Percentiles rank a stretch among this genome's conserved stretches.
phyloP scores from a whole-genome alignment of 129 eudicot genomes.

The Saussurea involucrata region DNA sequence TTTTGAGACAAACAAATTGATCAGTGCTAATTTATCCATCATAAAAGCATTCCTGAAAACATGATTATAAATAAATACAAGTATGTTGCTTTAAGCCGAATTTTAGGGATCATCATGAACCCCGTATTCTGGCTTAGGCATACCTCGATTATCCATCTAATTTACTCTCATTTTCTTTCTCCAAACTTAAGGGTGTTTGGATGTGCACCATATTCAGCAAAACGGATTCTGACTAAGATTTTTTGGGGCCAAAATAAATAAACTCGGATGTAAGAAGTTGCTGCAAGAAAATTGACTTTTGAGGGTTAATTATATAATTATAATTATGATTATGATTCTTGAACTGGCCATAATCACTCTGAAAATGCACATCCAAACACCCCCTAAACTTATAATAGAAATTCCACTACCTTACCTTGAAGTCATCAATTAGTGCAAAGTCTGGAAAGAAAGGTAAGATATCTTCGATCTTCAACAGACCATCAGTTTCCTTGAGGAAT shows the following conservation, averaged over 20 bases:
- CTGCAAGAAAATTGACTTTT: no score
- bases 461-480: slow-evolving; percentile 89
- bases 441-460: slow-evolving; percentile 96
- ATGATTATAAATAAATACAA: not conserved
- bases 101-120: no score
- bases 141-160: no score
- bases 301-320: no score
- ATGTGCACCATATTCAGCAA: not conserved
- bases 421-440: slow-evolving; percentile 86
- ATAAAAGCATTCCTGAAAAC: not conserved
- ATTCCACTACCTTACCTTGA: slow-evolving; percentile 53
- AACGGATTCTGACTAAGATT: not conserved
- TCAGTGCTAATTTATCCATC: not conserved
- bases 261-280: no score
- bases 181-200: not conserved
- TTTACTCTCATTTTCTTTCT: no score
- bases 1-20: not conserved
- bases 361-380: not conserved
- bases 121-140: no score
- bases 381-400: not conserved
- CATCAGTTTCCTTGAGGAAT: slow-evolving; percentile 96
- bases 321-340: not conserved
- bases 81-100: no score
- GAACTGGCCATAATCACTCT: not conserved
- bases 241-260: not conserved